Percentiles rank a stretch among this genome's conserved stretches.
Conservation (phyloP, 1,284 basidiomycete genomes). For the Ustilago lituana region DNA sequence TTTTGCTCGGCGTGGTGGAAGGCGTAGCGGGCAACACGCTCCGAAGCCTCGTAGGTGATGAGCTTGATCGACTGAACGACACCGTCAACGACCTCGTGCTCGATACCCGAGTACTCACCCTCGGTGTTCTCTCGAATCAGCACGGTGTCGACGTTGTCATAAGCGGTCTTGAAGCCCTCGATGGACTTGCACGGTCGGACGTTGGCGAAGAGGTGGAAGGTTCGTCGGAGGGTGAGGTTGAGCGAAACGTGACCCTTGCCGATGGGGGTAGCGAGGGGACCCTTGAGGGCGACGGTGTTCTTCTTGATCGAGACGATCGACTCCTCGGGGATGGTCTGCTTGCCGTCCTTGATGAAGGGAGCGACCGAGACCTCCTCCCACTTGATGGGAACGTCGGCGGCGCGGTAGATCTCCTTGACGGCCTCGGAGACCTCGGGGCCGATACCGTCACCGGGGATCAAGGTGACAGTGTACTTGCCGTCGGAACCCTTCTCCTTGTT, state of each 20-base stretch:
- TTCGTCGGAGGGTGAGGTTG: conserved; percentile 94
- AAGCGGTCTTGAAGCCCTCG: conserved; percentile 95
- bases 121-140: conserved; percentile 99
- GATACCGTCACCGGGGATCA: conserved; percentile 93
- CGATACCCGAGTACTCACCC: conserved; percentile 99
- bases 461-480: conserved; percentile 92
- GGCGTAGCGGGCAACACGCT: conserved; percentile 97
- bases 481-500: conserved; percentile 63
- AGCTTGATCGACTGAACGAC: conserved; percentile 99
- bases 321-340: conserved; percentile 92
- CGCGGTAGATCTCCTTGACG: conserved; percentile 90
- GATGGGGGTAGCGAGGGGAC: conserved; percentile 75
- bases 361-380: conserved; percentile 99
- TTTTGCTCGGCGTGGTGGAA: conserved; percentile 94
- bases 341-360: conserved; percentile 85
- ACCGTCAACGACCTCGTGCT: conserved; percentile 96
- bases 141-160: conserved; percentile 97
- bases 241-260: conserved; percentile 99
- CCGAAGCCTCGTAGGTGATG: conserved; percentile 98
- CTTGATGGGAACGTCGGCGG: conserved; percentile 73
- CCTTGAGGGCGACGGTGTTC: conserved; percentile 98
- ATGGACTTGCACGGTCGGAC: conserved; percentile 96
- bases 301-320: conserved; percentile 92
- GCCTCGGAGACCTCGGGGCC: conserved; percentile 98
- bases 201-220: conserved; percentile 98